phyloP scores from a whole-genome alignment of 2,329 filamentous ascomycete genomes.

The Paramyrothecium roridum region DNA sequence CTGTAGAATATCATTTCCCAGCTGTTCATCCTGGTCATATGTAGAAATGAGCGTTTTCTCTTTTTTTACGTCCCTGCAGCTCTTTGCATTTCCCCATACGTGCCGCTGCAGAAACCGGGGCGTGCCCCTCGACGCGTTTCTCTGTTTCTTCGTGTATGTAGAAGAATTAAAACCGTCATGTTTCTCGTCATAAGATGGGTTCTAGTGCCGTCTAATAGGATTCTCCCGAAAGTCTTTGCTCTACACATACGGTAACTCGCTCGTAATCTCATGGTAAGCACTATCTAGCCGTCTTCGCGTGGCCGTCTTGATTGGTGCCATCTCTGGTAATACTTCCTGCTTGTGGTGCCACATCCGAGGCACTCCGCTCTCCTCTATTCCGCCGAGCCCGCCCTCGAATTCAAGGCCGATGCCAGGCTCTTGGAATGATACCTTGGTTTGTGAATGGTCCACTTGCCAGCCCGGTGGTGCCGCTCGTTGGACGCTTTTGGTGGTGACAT shows the following conservation, averaged over 20 bases:
- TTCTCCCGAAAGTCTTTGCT: not conserved
- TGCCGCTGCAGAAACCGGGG: no score
- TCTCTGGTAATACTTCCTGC: not conserved
- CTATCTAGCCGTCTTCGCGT: slow-evolving; percentile 5
- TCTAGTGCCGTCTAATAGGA: not conserved
- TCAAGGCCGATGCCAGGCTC: slow-evolving; percentile 28
- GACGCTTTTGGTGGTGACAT: slow-evolving; percentile 5
- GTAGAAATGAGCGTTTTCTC: not conserved
- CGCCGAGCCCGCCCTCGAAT: slow-evolving; percentile 3
- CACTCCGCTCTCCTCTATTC: slow-evolving; percentile 8
- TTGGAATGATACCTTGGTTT: slow-evolving; percentile 19
- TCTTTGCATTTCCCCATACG: no score
- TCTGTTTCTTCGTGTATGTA: no score
- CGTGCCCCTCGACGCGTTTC: no score
- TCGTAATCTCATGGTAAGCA: not conserved
- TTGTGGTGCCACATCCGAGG: slow-evolving; percentile 15
- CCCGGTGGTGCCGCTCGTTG: slow-evolving; percentile 15
- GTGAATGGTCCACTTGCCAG: slow-evolving; percentile 16
- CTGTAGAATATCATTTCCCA: slow-evolving; percentile 35
- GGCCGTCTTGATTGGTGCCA: not conserved
- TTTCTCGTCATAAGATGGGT: no score
- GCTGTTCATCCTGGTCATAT: no score
- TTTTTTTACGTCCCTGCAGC: slow-evolving; percentile 2
- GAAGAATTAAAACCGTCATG: no score
- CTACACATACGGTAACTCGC: no score